A percentile compares a stretch with the other conserved stretches of the same genome.
Evolutionary conservation across 192 early-diverging fungal genomes (phyloP).

Genomic region (Mortierella alpina): DNA sequence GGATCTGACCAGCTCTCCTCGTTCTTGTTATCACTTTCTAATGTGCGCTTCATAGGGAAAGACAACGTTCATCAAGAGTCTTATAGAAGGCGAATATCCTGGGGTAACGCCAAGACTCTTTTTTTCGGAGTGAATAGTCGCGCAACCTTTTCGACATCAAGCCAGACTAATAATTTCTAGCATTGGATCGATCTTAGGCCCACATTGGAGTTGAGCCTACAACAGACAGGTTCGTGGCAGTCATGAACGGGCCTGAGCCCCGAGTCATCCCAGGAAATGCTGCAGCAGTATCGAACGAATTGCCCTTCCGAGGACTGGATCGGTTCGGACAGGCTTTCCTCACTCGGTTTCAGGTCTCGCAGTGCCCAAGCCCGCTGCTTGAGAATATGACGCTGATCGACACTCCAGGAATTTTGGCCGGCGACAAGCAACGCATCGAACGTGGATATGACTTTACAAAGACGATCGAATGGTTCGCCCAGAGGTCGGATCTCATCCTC

Average conservation of each 20-base stretch:
- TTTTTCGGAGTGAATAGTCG: too few species aligned
- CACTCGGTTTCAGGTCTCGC: constrained; percentile 87
- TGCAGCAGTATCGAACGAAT: constrained; percentile 82
- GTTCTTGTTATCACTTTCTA: too few species aligned
- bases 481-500: constrained; percentile 85
- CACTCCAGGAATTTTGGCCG: constrained; percentile 89
- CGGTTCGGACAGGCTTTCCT: constrained; percentile 85
- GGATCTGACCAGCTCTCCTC: too few species aligned
- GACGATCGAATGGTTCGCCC: constrained; percentile 89
- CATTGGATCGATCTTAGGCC: constrained; percentile 16
- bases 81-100: constrained; percentile 84
- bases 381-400: constrained; percentile 89
- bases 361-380: constrained; percentile 77
- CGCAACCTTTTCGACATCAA: too few species aligned
- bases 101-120: constrained; percentile 12
- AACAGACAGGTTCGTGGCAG: constrained; percentile 90
- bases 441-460: constrained; percentile 87
- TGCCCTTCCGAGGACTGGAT: constrained; percentile 85
- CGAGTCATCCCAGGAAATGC: constrained; percentile 86
- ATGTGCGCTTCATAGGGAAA: constrained; percentile 60
- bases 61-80: constrained; percentile 85
- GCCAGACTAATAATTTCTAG: too few species aligned
- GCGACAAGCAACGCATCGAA: constrained; percentile 85
- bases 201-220: constrained; percentile 92
- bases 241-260: constrained; percentile 75